These are phyloP conservation scores for Phytophthora colocasiae DNA, from an alignment of 352 stramenopile genomes.

Conservation along the genomic window DNA sequence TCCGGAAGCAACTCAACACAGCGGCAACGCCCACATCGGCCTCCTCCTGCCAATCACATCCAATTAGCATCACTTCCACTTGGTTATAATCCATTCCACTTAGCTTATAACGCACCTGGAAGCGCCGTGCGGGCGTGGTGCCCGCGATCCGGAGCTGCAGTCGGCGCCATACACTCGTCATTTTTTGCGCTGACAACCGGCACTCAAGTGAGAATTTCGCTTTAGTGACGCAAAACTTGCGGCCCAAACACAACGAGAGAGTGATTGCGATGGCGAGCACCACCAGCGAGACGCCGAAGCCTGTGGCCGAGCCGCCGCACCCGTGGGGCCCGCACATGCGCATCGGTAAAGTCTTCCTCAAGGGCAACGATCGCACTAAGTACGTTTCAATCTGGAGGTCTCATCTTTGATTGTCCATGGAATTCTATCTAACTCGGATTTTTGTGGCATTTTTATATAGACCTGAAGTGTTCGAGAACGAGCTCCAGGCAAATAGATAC, in stretches of 20 bases:
- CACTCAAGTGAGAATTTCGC: too few relatives aligned
- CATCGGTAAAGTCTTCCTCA: conserved; percentile 88
- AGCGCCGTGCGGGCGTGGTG: conserved; percentile 80
- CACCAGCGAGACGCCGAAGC: conserved; percentile 28
- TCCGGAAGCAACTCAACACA: conserved; percentile 82
- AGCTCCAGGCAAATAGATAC: conserved; percentile 63
- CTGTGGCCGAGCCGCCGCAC: conserved; percentile 48
- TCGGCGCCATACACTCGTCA: conserved; percentile 75
- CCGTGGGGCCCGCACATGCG: conserved; percentile 82
- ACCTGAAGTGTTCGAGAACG: conserved; percentile 86
- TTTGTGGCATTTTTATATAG: conserved; percentile 37
- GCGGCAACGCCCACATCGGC: conserved; percentile 79
- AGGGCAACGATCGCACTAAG: conserved; percentile 90
- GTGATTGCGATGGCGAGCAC: conserved; percentile 34
- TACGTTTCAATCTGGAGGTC: conserved; percentile 29
- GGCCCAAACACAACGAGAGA: conserved; percentile 5
- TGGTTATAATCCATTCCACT: not conserved
- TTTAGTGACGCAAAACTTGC: conserved; percentile 23
- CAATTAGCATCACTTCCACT: conserved; percentile 1
- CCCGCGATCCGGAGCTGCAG: conserved; percentile 82
- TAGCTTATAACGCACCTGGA: conserved; percentile 55
- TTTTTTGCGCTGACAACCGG: conserved; percentile 15
- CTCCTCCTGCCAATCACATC: conserved; percentile 65
- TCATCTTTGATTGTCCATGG: not conserved
- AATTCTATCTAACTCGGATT: conserved; percentile 16